These are phyloP conservation scores for Mycena polygramma DNA, from an alignment of 768 basidiomycete genomes.

Conservation along the genomic window DNA sequence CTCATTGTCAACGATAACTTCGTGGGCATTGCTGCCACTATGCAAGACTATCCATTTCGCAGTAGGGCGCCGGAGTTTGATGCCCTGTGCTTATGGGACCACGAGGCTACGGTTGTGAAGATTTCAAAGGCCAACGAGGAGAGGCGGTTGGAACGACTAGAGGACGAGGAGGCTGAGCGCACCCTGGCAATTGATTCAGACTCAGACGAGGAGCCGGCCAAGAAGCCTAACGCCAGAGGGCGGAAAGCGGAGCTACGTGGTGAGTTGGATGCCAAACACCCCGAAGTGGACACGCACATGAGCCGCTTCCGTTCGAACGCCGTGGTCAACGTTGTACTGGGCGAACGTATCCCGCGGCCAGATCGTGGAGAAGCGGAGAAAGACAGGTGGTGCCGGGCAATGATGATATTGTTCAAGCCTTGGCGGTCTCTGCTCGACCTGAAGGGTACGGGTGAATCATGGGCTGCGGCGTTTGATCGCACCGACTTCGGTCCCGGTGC, in stretches of 20 bases:
- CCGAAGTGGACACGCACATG: too few species aligned
- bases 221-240: too few species aligned
- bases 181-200: too few species aligned
- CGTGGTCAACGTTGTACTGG: constrained; percentile 7
- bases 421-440: neutral
- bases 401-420: constrained; percentile 18
- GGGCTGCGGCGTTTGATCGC: neutral
- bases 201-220: too few species aligned
- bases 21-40: neutral
- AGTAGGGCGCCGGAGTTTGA: neutral
- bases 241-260: neutral
- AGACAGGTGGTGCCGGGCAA: constrained; percentile 5
- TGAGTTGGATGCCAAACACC: neutral
- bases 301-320: neutral
- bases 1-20: neutral
- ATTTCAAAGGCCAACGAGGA: too few species aligned
- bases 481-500: neutral
- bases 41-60: neutral
- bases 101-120: too few species aligned
- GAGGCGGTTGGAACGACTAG: too few species aligned
- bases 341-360: neutral
- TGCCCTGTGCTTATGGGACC: too few species aligned
- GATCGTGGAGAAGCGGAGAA: neutral
- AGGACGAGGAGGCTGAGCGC: too few species aligned
- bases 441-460: neutral